phyloP scores from a whole-genome alignment of 2,329 filamentous ascomycete genomes.

The Oidium heveae region DNA sequence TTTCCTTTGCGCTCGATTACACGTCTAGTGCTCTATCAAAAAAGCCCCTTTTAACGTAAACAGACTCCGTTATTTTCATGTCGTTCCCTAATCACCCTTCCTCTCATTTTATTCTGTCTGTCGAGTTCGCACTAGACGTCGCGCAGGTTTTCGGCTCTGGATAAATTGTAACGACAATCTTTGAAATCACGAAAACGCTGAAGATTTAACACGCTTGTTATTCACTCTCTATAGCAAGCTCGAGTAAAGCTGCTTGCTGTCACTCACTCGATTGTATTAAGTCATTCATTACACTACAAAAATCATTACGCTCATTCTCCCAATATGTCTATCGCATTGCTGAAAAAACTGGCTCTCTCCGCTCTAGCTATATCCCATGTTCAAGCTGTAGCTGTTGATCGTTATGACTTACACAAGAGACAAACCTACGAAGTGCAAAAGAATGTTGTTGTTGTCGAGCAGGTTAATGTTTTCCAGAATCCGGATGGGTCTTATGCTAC shows the following conservation, averaged over 20 bases:
- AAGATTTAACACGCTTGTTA: background rate
- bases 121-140: background rate
- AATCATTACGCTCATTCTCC: background rate
- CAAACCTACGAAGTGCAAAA: constrained; percentile 6
- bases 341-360: background rate
- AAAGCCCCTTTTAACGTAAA: no score
- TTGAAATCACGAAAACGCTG: background rate
- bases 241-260: background rate
- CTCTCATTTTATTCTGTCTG: background rate
- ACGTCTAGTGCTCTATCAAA: no score
- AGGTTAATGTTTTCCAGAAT: constrained; percentile 7
- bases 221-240: no score
- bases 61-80: background rate
- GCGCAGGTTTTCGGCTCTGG: background rate
- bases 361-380: constrained; percentile 10
- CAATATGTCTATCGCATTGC: background rate
- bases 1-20: no score
- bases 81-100: background rate
- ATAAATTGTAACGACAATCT: background rate
- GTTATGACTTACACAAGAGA: constrained; percentile 6
- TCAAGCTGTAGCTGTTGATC: constrained; percentile 9
- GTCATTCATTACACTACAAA: background rate
- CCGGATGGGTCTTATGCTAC: constrained; percentile 7
- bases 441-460: constrained; percentile 7
- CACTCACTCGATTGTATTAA: background rate